Percentiles rank a stretch among this genome's conserved stretches.
phyloP scores from a whole-genome alignment of 1,139 yeast genomes.

The Tardiomyces digboiensis region DNA sequence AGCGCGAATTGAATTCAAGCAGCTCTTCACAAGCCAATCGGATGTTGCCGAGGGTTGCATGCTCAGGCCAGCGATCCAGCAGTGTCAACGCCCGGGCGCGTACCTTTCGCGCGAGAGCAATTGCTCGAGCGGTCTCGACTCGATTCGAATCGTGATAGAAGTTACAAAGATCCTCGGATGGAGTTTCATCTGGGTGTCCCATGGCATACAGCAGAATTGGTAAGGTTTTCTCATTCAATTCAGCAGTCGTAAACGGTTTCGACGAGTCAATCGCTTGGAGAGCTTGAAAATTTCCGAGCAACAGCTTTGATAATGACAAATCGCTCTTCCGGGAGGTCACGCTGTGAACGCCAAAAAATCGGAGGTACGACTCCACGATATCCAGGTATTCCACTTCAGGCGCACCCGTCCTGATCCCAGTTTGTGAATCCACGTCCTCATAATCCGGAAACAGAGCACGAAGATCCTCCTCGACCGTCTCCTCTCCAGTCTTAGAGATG shows the following conservation, averaged over 20 bases:
- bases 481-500: conserved; percentile 44
- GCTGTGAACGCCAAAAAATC: neutral
- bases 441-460: conserved; percentile 75
- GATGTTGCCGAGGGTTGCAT: conserved; percentile 73
- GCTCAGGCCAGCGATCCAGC: conserved; percentile 84
- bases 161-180: conserved; percentile 29
- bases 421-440: conserved; percentile 37
- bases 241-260: neutral
- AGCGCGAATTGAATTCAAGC: conserved; percentile 46
- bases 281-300: neutral
- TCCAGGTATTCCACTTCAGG: conserved; percentile 4
- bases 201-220: neutral
- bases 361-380: neutral
- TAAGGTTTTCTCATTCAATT: neutral
- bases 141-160: conserved; percentile 64
- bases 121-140: conserved; percentile 52
- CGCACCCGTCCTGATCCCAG: neutral
- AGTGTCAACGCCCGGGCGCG: conserved; percentile 39
- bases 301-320: neutral
- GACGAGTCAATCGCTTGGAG: neutral
- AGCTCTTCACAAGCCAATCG: conserved; percentile 60
- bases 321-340: neutral
- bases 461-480: conserved; percentile 65
- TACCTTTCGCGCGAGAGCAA: conserved; percentile 40
- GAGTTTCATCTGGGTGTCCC: neutral